These are phyloP conservation scores for Aquilaria sinensis DNA, from an alignment of 345 rosid genomes.

Conservation along the genomic window DNA sequence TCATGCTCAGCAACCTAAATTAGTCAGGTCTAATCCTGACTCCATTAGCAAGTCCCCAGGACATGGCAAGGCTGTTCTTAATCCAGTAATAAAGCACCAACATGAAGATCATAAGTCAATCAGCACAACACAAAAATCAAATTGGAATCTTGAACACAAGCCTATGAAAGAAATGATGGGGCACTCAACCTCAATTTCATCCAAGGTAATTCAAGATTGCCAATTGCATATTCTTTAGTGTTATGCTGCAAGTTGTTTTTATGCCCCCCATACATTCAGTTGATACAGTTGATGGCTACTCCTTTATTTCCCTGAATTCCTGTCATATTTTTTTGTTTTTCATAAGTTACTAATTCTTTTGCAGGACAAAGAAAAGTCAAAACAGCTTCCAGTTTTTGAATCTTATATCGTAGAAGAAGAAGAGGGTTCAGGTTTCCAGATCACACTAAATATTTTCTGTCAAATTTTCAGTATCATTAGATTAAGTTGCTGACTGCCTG, in stretches of 20 bases:
- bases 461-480: neutral
- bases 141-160: too few relatives aligned
- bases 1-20: too few relatives aligned
- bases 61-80: too few relatives aligned
- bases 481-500: conserved; percentile 8
- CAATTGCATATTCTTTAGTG: neutral
- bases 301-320: neutral
- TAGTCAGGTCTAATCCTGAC: too few relatives aligned
- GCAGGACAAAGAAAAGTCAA: conserved; percentile 45
- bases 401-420: conserved; percentile 67
- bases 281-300: neutral
- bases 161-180: too few relatives aligned
- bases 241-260: neutral
- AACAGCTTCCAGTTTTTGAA: conserved; percentile 64
- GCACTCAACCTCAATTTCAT: too few relatives aligned
- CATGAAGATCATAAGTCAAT: too few relatives aligned
- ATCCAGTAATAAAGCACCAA: too few relatives aligned
- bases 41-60: too few relatives aligned
- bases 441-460: conserved; percentile 1
- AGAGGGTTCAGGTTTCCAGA: conserved; percentile 77
- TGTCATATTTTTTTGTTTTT: conserved; percentile 2
- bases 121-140: too few relatives aligned
- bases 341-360: conserved; percentile 10
- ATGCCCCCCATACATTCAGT: neutral
- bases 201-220: neutral